Evolutionary conservation across 306 rosid genomes (phyloP).

Genomic region (Begonia loranthoides): DNA sequence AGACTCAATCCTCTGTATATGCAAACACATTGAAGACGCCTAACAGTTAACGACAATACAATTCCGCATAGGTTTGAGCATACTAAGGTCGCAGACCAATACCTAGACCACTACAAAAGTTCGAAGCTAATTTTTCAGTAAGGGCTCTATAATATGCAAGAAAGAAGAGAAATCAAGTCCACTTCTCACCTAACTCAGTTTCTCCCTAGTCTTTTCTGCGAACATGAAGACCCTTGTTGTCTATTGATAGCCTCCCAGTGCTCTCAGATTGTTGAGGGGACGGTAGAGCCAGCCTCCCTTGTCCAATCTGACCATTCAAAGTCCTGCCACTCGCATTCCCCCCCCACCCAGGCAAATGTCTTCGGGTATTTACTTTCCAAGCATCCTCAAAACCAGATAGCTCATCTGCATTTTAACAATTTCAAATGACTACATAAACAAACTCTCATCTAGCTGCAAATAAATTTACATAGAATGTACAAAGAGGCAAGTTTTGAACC

Average conservation of each 20-base stretch:
- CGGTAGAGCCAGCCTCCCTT: conserved; percentile 6
- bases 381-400: conserved; percentile 54
- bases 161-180: no score
- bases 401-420: conserved; percentile 34
- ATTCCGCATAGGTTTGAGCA: no score
- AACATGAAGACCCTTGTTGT: not conserved
- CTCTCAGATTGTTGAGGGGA: conserved; percentile 1
- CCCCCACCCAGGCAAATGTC: conserved; percentile 50
- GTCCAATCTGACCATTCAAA: not conserved
- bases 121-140: no score
- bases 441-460: not conserved
- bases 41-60: no score
- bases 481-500: not conserved
- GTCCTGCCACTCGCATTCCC: conserved; percentile 10
- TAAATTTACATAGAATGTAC: not conserved
- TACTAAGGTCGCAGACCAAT: no score
- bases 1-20: no score
- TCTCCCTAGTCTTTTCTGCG: not conserved
- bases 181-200: no score
- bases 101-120: no score
- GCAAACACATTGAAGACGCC: no score
- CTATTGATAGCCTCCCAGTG: not conserved
- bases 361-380: conserved; percentile 53
- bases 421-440: not conserved
- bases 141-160: no score